Base-by-base conservation (phyloP, 371 early-diverging fungal genomes). In the Mucor irregularis region DNA sequence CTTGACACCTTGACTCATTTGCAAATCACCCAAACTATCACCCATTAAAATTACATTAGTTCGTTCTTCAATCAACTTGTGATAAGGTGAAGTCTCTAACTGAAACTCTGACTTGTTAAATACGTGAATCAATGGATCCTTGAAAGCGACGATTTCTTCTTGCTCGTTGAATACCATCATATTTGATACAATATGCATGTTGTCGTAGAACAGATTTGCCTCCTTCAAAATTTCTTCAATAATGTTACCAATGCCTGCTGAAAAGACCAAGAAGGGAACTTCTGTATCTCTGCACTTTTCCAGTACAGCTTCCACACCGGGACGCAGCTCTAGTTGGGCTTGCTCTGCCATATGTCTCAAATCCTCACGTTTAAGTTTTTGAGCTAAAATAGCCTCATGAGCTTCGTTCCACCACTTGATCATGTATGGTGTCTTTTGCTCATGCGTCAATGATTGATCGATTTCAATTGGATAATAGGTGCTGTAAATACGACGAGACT, bases 401-500 rank as follows among this genome's bases (percentile, higher is more conserved):
- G 84, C 78, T 49, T 74, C 68, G 7, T 63, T 22, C 89, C 90
- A 90, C 92, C 92, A 91, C 29, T 81, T 80, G 14, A 79, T 66
- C 90, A 91, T 91, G 14, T 80, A 79, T 11, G 77, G 77, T 13
- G 77, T 72, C 67, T 89, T 89, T 56, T 86, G 85, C 40, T 76
- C 80, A 43, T 57, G 51, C 4, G 82, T 68, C 57, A 86, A 58
- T 0, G 54, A 70, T 19, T 68, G 66, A 22, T 76, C 67, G 24
- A 89, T 80, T 50, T 91, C 90, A 44, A 90, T 87, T 1, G 90
- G 90, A 61, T 89, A 91, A 71, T 84, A 91, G 14, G 76, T 82
- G 16, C 80, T 66, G 61, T 77, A 81, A 4, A 88, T 69, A 10
- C 48, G 68, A 5, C 74, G 66, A 4, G 79, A 69, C 38, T 65